Evolutionary conservation across 2,329 filamentous ascomycete species (phyloP).

Genomic region (Calonectria hawksworthii): DNA sequence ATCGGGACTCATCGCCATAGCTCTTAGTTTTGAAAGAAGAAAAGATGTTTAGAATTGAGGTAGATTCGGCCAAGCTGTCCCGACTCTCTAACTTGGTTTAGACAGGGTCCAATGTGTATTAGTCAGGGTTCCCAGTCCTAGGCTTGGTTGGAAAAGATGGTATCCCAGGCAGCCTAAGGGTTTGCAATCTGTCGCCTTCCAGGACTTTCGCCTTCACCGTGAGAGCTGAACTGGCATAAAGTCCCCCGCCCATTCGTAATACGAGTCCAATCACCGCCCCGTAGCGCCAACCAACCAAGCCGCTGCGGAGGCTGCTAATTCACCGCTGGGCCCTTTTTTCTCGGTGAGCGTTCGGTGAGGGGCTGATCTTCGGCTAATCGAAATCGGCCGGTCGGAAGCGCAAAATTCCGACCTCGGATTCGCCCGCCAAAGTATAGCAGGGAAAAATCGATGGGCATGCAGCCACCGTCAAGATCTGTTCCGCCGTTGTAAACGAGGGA

Average conservation of each 20-base stretch:
- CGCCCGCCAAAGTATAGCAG: conserved; percentile 37
- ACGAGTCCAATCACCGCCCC: conserved; percentile 17
- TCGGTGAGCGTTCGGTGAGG: conserved; percentile 30
- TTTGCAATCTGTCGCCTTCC: not conserved
- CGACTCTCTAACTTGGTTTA: not conserved
- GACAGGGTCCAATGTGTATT: conserved; percentile 15
- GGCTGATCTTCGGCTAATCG: conserved; percentile 46
- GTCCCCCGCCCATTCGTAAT: conserved; percentile 13
- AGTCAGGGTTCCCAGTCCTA: conserved; percentile 26
- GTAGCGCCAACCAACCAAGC: conserved; percentile 15
- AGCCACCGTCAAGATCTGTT: conserved; percentile 40
- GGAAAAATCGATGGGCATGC: conserved; percentile 46
- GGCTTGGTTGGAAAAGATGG: not conserved
- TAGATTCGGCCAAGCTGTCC: not conserved
- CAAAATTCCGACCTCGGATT: conserved; percentile 50
- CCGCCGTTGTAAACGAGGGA: conserved; percentile 44
- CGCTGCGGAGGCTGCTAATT: not conserved
- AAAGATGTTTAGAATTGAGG: not conserved
- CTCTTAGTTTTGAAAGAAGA: not conserved
- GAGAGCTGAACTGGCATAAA: not conserved
- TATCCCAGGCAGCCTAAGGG: not conserved
- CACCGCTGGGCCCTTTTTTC: not conserved
- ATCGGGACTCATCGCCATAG: conserved; percentile 50
- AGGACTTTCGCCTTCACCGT: not conserved
- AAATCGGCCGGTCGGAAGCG: conserved; percentile 40